Evolutionary conservation across 2,329 filamentous ascomycete species (phyloP).

Genomic region (Eurotiales sp.): DNA sequence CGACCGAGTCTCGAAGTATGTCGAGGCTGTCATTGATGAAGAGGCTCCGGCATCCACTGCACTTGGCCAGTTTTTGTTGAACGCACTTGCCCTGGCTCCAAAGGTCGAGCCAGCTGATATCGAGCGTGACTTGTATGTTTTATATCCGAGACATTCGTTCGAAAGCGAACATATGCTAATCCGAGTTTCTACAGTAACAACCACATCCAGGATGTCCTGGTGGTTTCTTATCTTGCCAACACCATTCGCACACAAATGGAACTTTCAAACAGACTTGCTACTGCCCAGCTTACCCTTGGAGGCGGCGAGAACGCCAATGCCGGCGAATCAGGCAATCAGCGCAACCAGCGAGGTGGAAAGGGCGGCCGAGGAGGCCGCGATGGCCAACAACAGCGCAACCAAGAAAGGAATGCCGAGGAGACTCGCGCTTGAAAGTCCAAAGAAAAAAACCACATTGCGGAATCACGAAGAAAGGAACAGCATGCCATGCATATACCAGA

Average conservation of each 20-base stretch:
- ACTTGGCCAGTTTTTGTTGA: slow-evolving; percentile 91
- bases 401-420: slow-evolving; percentile 37
- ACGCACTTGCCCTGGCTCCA: slow-evolving; percentile 84
- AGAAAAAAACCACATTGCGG: slow-evolving; percentile 18
- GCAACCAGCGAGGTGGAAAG: slow-evolving; percentile 40
- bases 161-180: neutral
- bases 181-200: slow-evolving; percentile 64
- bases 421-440: slow-evolving; percentile 38
- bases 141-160: neutral
- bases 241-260: slow-evolving; percentile 99
- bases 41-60: slow-evolving; percentile 87
- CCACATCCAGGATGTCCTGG: slow-evolving; percentile 97
- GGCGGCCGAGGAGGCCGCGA: slow-evolving; percentile 30
- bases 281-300: slow-evolving; percentile 62
- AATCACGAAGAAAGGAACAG: slow-evolving; percentile 4
- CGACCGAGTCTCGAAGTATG: slow-evolving; percentile 86
- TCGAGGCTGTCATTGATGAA: slow-evolving; percentile 82
- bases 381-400: slow-evolving; percentile 35
- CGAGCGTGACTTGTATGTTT: slow-evolving; percentile 80
- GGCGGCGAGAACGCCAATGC: slow-evolving; percentile 37
- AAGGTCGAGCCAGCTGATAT: slow-evolving; percentile 90
- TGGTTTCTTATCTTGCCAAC: slow-evolving; percentile 97
- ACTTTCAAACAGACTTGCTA: slow-evolving; percentile 89
- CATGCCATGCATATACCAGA: slow-evolving; percentile 15
- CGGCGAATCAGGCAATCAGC: slow-evolving; percentile 30